phyloP scores from a whole-genome alignment of 2,329 filamentous ascomycete species.

The Huntiella abstrusa region DNA sequence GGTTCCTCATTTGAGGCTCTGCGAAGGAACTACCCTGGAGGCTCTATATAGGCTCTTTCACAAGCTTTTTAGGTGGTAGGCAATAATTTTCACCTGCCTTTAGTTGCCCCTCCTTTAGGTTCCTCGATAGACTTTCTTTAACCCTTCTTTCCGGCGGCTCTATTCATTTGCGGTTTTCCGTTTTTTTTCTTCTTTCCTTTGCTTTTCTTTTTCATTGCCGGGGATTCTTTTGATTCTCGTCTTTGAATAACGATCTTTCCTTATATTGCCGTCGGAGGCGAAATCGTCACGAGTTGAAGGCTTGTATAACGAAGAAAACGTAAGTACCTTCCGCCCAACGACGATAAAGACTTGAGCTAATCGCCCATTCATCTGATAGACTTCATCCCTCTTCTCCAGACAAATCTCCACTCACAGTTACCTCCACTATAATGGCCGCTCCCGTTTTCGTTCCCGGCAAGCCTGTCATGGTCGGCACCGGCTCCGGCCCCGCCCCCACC shows the following conservation, averaged over 20 bases:
- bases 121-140: neutral
- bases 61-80: no score
- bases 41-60: no score
- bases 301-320: no score
- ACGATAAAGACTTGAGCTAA: no score
- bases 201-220: neutral
- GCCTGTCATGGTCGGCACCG: constrained; percentile 26
- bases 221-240: neutral
- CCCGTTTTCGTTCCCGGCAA: constrained; percentile 10
- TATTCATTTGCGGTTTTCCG: neutral
- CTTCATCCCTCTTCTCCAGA: neutral
- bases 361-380: no score
- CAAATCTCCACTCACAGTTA: neutral
- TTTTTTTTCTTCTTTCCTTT: neutral
- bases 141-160: neutral
- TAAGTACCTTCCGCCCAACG: no score
- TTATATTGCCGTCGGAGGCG: constrained; percentile 1
- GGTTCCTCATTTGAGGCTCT: no score
- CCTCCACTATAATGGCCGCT: constrained; percentile 1
- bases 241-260: neutral
- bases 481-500: constrained; percentile 37
- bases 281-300: constrained; percentile 19
- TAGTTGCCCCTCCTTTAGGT: no score
- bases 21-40: no score
- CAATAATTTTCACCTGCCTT: no score